Conservation (phyloP, 257 asterid species). For the Gentiana macrophylla region DNA sequence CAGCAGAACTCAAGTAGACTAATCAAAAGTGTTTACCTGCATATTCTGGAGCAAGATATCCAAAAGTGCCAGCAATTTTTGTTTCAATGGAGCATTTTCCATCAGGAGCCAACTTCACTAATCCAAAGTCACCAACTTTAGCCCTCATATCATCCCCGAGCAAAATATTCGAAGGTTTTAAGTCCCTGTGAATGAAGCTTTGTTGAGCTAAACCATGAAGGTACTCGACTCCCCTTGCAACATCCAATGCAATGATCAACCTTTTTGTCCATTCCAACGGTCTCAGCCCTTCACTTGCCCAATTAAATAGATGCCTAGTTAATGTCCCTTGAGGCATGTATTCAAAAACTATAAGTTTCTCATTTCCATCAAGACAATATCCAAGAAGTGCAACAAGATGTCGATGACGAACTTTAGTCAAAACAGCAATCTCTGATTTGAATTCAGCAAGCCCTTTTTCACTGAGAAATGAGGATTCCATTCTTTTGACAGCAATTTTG, state of each 20-base stretch:
- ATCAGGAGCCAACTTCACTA: constrained; percentile 87
- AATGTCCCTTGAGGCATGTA: constrained; percentile 94
- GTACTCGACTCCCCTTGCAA: constrained; percentile 87
- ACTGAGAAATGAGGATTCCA: constrained; percentile 70
- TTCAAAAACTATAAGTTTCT: constrained; percentile 77
- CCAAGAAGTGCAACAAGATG: constrained; percentile 94
- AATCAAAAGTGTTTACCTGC: constrained; percentile 44
- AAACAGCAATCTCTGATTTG: constrained; percentile 82
- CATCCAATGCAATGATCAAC: constrained; percentile 74
- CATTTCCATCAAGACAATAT: constrained; percentile 85
- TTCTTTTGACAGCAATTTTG: constrained; percentile 86
- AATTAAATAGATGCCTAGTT: constrained; percentile 67
- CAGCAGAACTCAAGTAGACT: neutral
- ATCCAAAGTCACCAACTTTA: constrained; percentile 92
- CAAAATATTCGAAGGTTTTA: constrained; percentile 88
- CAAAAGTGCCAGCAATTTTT: constrained; percentile 87
- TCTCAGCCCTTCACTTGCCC: constrained; percentile 61
- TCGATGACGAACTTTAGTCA: constrained; percentile 81
- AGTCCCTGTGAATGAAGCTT: constrained; percentile 84
- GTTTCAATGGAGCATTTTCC: constrained; percentile 89
- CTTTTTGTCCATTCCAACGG: constrained; percentile 83
- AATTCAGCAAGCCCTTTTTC: constrained; percentile 81
- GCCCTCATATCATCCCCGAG: constrained; percentile 96
- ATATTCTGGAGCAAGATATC: constrained; percentile 93
- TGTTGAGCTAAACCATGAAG: constrained; percentile 91